Conservation (phyloP, 352 stramenopile species). For the Phytophthora sansomeana region DNA sequence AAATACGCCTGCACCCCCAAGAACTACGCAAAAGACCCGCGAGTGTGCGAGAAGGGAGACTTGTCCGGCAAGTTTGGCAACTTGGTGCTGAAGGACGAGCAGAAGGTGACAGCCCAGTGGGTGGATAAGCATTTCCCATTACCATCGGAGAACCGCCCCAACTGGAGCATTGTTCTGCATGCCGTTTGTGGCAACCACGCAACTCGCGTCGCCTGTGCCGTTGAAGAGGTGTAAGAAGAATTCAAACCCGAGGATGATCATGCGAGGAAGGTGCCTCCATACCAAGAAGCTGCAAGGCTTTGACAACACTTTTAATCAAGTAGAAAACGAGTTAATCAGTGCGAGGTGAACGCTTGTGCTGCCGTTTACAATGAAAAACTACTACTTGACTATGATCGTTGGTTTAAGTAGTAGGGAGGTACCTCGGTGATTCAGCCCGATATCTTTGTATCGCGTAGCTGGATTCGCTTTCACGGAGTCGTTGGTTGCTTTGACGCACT, state of each 20-base stretch:
- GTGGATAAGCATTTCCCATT: constrained; percentile 42
- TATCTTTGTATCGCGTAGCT: no score
- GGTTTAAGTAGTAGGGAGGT: no score
- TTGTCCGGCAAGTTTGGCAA: constrained; percentile 57
- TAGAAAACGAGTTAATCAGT: no score
- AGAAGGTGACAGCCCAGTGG: constrained; percentile 33
- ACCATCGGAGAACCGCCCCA: constrained; percentile 33
- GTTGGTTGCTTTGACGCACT: background rate
- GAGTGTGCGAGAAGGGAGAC: constrained; percentile 57
- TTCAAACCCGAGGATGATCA: background rate
- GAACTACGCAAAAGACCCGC: constrained; percentile 42
- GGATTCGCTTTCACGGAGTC: background rate
- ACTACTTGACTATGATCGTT: no score
- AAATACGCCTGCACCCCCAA: constrained; percentile 49
- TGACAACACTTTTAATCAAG: background rate
- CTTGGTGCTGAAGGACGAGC: constrained; percentile 33
- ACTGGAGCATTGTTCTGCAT: constrained; percentile 57
- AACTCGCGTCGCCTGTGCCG: constrained; percentile 51
- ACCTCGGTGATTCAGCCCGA: no score
- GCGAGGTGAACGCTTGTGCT: background rate
- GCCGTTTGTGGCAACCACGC: constrained; percentile 38
- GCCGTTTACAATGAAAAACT: background rate
- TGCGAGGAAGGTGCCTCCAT: background rate
- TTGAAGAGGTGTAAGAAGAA: constrained; percentile 20
- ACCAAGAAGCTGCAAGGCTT: background rate